Percentiles rank a stretch among this genome's conserved stretches.
Conservation (phyloP, 2,329 filamentous ascomycete genomes). For the Fusarium brachygibbosum region DNA sequence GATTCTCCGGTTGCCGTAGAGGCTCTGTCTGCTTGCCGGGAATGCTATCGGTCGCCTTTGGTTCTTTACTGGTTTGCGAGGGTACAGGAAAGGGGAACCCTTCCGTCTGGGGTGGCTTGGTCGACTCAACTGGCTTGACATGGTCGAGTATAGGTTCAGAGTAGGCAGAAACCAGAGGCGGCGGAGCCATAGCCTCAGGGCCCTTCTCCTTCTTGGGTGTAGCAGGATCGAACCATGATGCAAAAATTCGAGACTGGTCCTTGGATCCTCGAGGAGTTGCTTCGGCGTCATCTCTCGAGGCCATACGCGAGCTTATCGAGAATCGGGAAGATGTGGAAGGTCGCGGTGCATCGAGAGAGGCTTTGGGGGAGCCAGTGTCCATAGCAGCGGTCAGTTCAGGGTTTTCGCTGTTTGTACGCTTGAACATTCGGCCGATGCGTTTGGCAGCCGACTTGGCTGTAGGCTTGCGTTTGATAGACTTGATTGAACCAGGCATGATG, state of each 20-base stretch:
- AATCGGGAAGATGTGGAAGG: slow-evolving; percentile 37
- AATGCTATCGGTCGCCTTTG: not conserved
- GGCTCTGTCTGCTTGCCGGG: not conserved
- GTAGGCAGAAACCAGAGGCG: slow-evolving; percentile 16
- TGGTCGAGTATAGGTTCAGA: slow-evolving; percentile 6
- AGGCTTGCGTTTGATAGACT: slow-evolving; percentile 34
- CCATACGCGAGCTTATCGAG: slow-evolving; percentile 36
- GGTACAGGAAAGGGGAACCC: not conserved
- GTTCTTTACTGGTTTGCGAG: not conserved
- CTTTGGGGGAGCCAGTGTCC: slow-evolving; percentile 15
- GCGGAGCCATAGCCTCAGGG: slow-evolving; percentile 2
- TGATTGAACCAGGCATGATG: slow-evolving; percentile 37
- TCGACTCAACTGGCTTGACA: not conserved
- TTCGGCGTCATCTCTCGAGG: slow-evolving; percentile 28
- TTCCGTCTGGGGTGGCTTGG: not conserved
- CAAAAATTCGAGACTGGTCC: slow-evolving; percentile 23
- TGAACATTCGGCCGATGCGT: slow-evolving; percentile 41
- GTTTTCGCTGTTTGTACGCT: slow-evolving; percentile 30
- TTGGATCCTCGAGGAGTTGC: slow-evolving; percentile 9
- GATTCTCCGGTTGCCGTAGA: not conserved
- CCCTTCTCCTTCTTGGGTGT: slow-evolving; percentile 20
- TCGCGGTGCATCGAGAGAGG: slow-evolving; percentile 21
- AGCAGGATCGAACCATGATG: slow-evolving; percentile 18
- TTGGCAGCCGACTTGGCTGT: slow-evolving; percentile 39
- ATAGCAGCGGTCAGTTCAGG: slow-evolving; percentile 5